Evolutionary conservation across 768 basidiomycete genomes (phyloP).

Genomic region (Bullera alba): DNA sequence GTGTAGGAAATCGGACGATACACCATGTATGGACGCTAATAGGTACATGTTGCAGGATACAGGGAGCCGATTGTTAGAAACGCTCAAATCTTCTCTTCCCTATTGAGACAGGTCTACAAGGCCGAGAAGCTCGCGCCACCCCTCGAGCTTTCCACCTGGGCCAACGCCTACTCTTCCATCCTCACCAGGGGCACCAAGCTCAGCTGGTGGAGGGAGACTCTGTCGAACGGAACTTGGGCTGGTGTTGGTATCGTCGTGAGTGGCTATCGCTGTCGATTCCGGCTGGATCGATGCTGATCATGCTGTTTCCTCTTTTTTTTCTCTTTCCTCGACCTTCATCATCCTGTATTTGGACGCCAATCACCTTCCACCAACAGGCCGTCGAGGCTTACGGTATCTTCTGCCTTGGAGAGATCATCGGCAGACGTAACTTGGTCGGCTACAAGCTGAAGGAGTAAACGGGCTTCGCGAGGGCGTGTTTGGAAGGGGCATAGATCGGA

Average conservation of each 20-base stretch:
- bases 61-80: constrained; percentile 40
- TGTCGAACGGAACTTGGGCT: constrained; percentile 44
- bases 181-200: constrained; percentile 30
- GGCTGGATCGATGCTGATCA: not conserved
- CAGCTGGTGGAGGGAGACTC: constrained; percentile 29
- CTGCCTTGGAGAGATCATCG: constrained; percentile 47
- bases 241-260: constrained; percentile 43
- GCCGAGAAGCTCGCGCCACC: constrained; percentile 45
- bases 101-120: constrained; percentile 45
- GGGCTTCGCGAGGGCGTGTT: not conserved
- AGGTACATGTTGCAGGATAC: constrained; percentile 21
- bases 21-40: no score
- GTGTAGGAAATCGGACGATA: constrained; percentile 17
- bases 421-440: constrained; percentile 44
- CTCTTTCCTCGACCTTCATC: not conserved
- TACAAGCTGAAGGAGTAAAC: constrained; percentile 44
- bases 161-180: constrained; percentile 40
- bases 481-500: not conserved
- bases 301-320: not conserved
- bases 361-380: constrained; percentile 20
- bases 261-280: constrained; percentile 3
- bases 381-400: constrained; percentile 47
- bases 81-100: constrained; percentile 42
- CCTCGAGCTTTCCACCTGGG: constrained; percentile 33
- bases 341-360: not conserved